Conservation (phyloP, 2,329 filamentous ascomycete genomes). For the Truncatella angustata region DNA sequence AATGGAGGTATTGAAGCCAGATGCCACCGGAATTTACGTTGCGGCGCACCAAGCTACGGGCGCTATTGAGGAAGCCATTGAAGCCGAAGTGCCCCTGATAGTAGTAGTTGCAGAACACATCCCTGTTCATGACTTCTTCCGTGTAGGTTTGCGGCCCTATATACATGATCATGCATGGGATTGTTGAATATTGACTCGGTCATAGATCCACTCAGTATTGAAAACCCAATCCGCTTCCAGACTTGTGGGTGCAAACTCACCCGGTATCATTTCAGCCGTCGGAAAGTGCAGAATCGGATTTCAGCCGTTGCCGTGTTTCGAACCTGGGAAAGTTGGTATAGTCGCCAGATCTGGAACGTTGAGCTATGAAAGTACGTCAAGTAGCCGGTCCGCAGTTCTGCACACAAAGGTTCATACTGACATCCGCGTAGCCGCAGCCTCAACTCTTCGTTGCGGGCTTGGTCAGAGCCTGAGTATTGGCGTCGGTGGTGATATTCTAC, state of each 20-base stretch:
- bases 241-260: constrained; percentile 70
- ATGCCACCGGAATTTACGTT: constrained; percentile 79
- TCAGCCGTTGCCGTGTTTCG: constrained; percentile 72
- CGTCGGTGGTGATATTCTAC: constrained; percentile 70
- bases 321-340: constrained; percentile 66
- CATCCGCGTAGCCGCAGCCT: constrained; percentile 56
- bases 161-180: background rate
- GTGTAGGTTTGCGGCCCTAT: constrained; percentile 40
- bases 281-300: constrained; percentile 66
- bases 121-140: constrained; percentile 68
- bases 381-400: background rate
- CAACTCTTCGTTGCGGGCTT: constrained; percentile 65
- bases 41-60: constrained; percentile 69
- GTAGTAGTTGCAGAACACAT: constrained; percentile 76
- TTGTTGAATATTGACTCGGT: background rate
- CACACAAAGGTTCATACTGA: constrained; percentile 11
- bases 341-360: constrained; percentile 73
- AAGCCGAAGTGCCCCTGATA: constrained; percentile 72
- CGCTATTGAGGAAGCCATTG: constrained; percentile 78
- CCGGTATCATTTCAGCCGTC: constrained; percentile 71
- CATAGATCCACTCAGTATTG: constrained; percentile 65
- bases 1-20: constrained; percentile 67
- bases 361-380: constrained; percentile 58
- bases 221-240: constrained; percentile 67
- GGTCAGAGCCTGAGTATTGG: constrained; percentile 73